These are phyloP conservation scores for Parsonsia alboflavescens DNA, from an alignment of 257 asterid species.

Conservation along the genomic window DNA sequence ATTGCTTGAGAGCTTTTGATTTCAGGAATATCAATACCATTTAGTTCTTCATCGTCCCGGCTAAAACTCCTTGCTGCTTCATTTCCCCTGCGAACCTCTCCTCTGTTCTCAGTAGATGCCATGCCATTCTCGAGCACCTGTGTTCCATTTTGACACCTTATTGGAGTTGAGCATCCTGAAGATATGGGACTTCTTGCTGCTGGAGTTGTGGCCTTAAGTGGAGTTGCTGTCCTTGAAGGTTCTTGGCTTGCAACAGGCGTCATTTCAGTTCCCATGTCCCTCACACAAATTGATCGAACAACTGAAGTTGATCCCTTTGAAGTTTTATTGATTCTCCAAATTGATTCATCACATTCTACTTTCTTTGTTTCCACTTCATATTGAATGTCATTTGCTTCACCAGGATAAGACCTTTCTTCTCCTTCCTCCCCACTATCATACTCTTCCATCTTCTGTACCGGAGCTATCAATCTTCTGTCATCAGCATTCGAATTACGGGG, in stretches of 20 bases:
- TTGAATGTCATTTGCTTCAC: constrained; percentile 23
- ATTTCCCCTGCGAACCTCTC: constrained; percentile 26
- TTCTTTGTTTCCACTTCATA: constrained; percentile 58
- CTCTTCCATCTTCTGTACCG: constrained; percentile 49
- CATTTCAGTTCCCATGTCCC: constrained; percentile 99
- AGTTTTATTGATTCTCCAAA: constrained; percentile 61
- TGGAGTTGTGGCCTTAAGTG: constrained; percentile 62
- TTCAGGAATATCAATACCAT: constrained; percentile 13
- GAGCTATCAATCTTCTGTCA: constrained; percentile 67
- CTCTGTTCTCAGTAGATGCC: constrained; percentile 27
- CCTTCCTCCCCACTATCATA: constrained; percentile 52
- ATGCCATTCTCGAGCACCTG: constrained; percentile 19
- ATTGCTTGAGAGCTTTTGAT: constrained; percentile 21
- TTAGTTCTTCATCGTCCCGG: constrained; percentile 33
- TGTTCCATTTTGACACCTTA: constrained; percentile 37
- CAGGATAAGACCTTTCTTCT: constrained; percentile 16
- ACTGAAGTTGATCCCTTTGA: constrained; percentile 37
- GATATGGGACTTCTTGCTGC: constrained; percentile 52
- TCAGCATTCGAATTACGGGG: constrained; percentile 94
- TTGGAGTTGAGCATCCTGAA: constrained; percentile 58
- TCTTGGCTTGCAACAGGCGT: constrained; percentile 89
- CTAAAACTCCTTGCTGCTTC: constrained; percentile 31
- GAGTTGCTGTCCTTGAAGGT: constrained; percentile 90
- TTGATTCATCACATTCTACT: constrained; percentile 61
- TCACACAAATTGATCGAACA: constrained; percentile 61